Percentiles rank a stretch among this genome's conserved stretches.
These are phyloP conservation scores for Wickerhamiella spandovensis DNA, from an alignment of 805 yeast genomes.

Conservation along the genomic window DNA sequence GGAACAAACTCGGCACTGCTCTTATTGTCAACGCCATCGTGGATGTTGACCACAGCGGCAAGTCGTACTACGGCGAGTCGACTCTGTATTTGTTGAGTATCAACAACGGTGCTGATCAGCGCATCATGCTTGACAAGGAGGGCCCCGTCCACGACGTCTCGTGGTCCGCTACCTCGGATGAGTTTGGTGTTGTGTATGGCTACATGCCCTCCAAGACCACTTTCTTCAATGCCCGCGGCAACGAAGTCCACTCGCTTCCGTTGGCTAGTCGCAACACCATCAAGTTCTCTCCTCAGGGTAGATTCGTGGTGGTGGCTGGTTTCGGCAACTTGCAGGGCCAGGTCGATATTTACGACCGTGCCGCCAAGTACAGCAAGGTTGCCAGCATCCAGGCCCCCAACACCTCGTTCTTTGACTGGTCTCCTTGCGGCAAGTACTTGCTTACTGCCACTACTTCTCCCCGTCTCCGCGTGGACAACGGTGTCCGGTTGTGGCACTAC, in stretches of 20 bases:
- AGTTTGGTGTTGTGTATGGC: constrained; percentile 94
- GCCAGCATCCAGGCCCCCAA: constrained; percentile 81
- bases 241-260: constrained; percentile 68
- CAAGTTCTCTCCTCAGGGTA: constrained; percentile 85
- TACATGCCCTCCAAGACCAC: constrained; percentile 95
- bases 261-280: constrained; percentile 83
- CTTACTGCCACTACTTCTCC: constrained; percentile 96
- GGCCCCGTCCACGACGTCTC: constrained; percentile 97
- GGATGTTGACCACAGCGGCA: constrained; percentile 87
- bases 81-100: constrained; percentile 81
- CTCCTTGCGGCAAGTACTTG: constrained; percentile 89
- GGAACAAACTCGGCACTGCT: constrained; percentile 94
- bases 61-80: constrained; percentile 94
- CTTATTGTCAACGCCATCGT: constrained; percentile 86
- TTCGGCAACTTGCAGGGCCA: constrained; percentile 97
- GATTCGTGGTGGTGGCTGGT: constrained; percentile 85
- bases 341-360: constrained; percentile 88
- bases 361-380: constrained; percentile 65
- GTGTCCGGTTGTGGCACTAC: constrained; percentile 87
- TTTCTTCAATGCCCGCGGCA: constrained; percentile 89
- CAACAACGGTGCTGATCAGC: constrained; percentile 66
- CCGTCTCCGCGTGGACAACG: constrained; percentile 90
- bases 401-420: constrained; percentile 95
- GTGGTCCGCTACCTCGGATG: constrained; percentile 94
- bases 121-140: constrained; percentile 76